A percentile compares a stretch with the other conserved stretches of the same genome.
Conservation (phyloP, 1,139 yeast genomes). For the Pichia sp. region DNA sequence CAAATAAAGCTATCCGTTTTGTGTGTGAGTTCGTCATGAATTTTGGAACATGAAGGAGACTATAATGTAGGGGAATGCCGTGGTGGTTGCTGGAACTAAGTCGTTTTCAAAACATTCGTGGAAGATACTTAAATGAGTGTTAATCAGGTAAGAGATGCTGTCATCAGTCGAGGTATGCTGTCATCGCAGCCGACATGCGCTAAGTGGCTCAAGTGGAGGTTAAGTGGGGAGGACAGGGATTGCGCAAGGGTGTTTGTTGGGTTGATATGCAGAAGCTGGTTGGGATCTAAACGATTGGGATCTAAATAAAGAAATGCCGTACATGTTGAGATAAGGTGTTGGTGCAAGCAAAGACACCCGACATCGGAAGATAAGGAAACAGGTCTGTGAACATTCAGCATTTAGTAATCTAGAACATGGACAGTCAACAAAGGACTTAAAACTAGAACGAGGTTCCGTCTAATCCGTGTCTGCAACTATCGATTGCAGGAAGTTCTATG, state of each 20-base stretch:
- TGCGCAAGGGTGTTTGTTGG: background rate
- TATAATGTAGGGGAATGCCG: too few species aligned
- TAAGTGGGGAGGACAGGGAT: background rate
- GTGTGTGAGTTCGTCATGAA: too few species aligned
- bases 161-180: background rate
- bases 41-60: too few species aligned
- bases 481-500: background rate
- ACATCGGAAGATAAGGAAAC: background rate
- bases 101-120: too few species aligned
- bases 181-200: background rate
- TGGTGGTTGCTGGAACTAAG: too few species aligned
- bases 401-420: background rate
- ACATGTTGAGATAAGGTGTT: background rate
- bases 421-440: background rate
- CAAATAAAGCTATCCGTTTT: too few species aligned
- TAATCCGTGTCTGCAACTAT: background rate
- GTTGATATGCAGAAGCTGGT: background rate
- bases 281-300: background rate
- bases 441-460: background rate
- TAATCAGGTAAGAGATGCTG: too few species aligned
- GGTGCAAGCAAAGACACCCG: background rate
- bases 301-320: background rate
- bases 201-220: background rate
- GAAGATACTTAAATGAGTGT: too few species aligned
- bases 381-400: background rate